These are phyloP conservation scores for Rubia peregrina DNA, from an alignment of 305 asterid genomes.

Conservation along the genomic window DNA sequence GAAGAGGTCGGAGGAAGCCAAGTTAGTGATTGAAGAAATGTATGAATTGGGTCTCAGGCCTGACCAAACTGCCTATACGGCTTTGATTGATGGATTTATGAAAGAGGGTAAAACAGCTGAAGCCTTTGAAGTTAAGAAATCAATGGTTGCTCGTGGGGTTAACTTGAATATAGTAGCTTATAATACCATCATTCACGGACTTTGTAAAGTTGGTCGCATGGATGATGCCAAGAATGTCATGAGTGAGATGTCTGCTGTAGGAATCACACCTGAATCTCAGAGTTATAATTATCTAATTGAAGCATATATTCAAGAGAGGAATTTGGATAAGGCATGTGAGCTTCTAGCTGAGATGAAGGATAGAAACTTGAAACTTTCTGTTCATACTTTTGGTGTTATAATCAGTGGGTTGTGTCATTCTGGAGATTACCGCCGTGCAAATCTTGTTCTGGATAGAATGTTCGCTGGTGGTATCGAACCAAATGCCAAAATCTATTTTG, in stretches of 20 bases:
- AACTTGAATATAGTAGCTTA: constrained; percentile 54
- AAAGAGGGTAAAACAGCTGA: constrained; percentile 55
- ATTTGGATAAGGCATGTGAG: constrained; percentile 50
- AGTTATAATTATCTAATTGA: constrained; percentile 58
- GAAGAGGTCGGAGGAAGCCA: constrained; percentile 60
- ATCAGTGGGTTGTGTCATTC: constrained; percentile 48
- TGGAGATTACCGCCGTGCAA: constrained; percentile 51
- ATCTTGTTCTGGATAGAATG: constrained; percentile 50
- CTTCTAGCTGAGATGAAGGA: constrained; percentile 61
- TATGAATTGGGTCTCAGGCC: constrained; percentile 44
- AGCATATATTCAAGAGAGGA: constrained; percentile 43
- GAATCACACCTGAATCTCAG: constrained; percentile 52
- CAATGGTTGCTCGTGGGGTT: constrained; percentile 53
- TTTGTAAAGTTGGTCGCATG: constrained; percentile 55
- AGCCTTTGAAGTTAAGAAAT: constrained; percentile 54
- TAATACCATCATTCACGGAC: constrained; percentile 58
- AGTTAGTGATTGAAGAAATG: constrained; percentile 62
- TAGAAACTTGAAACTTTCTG: constrained; percentile 56
- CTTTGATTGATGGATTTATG: constrained; percentile 71
- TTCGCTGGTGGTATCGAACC: constrained; percentile 46
- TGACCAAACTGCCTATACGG: constrained; percentile 48
- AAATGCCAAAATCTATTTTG: constrained; percentile 42
- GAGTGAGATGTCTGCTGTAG: constrained; percentile 52
- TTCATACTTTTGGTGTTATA: constrained; percentile 49
- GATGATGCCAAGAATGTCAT: constrained; percentile 47